Conservation (phyloP, 495 filamentous ascomycete genomes). For the Aspergillus olivimuriae region DNA sequence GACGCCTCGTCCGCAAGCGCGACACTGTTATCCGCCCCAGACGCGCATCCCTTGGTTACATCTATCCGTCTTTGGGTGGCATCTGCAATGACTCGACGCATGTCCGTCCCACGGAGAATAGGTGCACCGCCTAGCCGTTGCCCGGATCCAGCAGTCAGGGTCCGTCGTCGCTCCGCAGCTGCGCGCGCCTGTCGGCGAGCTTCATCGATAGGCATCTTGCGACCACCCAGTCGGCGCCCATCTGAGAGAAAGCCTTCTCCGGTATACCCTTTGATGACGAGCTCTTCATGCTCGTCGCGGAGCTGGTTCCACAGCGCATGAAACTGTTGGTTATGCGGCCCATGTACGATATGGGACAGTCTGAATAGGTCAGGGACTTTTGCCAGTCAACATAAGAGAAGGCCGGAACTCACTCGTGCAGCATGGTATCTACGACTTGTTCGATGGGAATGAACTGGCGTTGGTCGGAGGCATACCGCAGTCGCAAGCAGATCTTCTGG, state of each 20-base stretch:
- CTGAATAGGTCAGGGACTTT: constrained; percentile 19
- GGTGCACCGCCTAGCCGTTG: constrained; percentile 67
- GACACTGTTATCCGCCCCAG: constrained; percentile 49
- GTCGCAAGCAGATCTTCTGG: constrained; percentile 72
- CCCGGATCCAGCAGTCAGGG: constrained; percentile 55
- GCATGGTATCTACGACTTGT: constrained; percentile 80
- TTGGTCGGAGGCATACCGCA: constrained; percentile 71
- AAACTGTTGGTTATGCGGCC: constrained; percentile 77
- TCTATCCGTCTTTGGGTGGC: constrained; percentile 64
- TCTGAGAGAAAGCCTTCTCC: constrained; percentile 82
- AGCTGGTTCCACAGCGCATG: constrained; percentile 83
- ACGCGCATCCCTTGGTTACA: constrained; percentile 68
- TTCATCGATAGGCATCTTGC: constrained; percentile 62
- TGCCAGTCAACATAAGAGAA: background rate
- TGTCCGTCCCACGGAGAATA: constrained; percentile 57
- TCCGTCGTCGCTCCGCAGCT: constrained; percentile 67
- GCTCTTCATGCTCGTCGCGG: constrained; percentile 72
- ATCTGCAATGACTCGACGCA: constrained; percentile 67
- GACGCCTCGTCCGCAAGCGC: constrained; percentile 65
- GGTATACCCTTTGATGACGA: constrained; percentile 76
- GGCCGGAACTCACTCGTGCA: constrained; percentile 65
- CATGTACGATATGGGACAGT: constrained; percentile 78
- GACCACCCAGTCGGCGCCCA: constrained; percentile 68
- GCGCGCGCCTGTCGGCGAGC: constrained; percentile 67
- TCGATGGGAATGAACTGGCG: constrained; percentile 76